Evolutionary conservation across 148 eudicot genomes (phyloP), one percentile per base, ranked within the genome.

Genomic region (Euryodendron excelsum): DNA sequence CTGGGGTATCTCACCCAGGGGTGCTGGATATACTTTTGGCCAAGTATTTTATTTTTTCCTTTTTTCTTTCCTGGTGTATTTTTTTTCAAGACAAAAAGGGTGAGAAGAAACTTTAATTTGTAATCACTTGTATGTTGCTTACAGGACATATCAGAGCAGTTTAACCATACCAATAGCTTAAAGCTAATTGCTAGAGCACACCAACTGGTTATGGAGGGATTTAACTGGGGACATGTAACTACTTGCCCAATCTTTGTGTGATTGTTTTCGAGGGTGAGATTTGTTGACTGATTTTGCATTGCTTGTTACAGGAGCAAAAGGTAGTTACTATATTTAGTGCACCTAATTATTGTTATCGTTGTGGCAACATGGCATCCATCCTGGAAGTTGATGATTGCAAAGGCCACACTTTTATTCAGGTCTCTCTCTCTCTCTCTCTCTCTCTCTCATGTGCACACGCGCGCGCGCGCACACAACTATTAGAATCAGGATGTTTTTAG

Each of bases 331-430:
- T 94, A 67, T 94, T 94, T 69, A 92, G 98, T 85, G 98, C 98
- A 72, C 98, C 98, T 64, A 94, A 94, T 81, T 94, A 94, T 85
- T 94, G 98, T 67, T 94, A 92, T 61, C 94, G 98, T 27, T 94
- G 98, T 84, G 98, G 98, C 67, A 94, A 94, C 78, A 94, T 94
- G 98, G 98, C 98, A 33, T 94, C 98, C 78, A 94, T 94, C 76
- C 85, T 94, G 67, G 98, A 94, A 84, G 98, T 94, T 30, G 98
- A 94, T 77, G 97, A 92, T 79, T 92, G 94, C 93, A 88, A 84
- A 62, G 94, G 92, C 77, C 97, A 92, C 83, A 92, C 92, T 60
- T 94, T 94, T 81, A 90, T 94, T 85, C 98, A 94, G 94, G 98
- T 94, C 75, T 79, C 65, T 77, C 18, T 73, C 67, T 62, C 39